Evolutionary conservation across 495 filamentous ascomycete species (phyloP), one percentile per base, ranked within the genome.

Genomic region (Talaromyces liani): DNA sequence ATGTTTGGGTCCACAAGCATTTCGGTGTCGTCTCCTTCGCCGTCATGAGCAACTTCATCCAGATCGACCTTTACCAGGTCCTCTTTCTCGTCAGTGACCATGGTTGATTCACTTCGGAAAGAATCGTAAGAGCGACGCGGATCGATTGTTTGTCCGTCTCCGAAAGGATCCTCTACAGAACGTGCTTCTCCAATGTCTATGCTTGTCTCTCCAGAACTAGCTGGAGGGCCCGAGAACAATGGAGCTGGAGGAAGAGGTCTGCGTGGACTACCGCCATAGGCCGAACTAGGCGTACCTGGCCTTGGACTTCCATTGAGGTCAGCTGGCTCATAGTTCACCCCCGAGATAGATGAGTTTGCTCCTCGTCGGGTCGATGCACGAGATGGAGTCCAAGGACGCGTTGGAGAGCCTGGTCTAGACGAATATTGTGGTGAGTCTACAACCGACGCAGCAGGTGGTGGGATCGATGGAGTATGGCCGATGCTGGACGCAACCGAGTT

Each of bases 161-260:
- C 90, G 71, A 96, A 97, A 0, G 90, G 85, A 75, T 96, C 92
- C 45, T 95, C 91, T 18, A 73, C 70, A 63, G 71, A 51, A 87
- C 83, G 18, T 79, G 84, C 64, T 88, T 93, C 69, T 67, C 77
- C 75, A 59, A 80, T 77, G 66, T 84, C 80, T 55, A 79, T 79
- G 61, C 73, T 76, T 24, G 80, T 70, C 60, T 86, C 79, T 25
- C 64, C 67, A 2, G 66, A 56, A 2, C 67, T 67, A 6, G 76
- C 65, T 31, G 71, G 68, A 25, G 82, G 72, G 20, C 72, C 77
- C 4, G 87, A 81, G 68, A 96, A 97, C n/a, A 93, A 76, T 5
- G 93, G 94, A 31, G 92, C 91, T 2, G 91, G 91, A 14, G 93
- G 94, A n/a, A 97, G 75, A n/a, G 93, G 93, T 64, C 91, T 81